These are phyloP conservation scores for Populus tremula DNA, from an alignment of 345 rosid species.

Conservation along the genomic window DNA sequence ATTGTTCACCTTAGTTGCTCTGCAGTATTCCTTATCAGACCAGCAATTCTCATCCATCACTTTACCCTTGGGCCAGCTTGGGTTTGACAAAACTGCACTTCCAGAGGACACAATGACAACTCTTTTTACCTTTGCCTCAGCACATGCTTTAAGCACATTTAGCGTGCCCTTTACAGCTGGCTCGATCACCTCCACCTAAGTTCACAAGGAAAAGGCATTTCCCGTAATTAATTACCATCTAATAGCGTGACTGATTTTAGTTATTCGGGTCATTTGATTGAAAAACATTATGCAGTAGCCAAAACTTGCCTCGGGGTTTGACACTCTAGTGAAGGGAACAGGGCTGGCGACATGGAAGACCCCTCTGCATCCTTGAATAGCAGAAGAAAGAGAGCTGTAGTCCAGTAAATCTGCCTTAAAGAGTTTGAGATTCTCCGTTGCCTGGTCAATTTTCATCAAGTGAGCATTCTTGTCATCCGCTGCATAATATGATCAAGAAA, in stretches of 20 bases:
- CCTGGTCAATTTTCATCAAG: constrained; percentile 46
- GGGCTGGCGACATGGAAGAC: constrained; percentile 61
- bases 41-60: constrained; percentile 54
- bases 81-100: constrained; percentile 46
- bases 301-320: constrained; percentile 34
- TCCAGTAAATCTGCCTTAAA: constrained; percentile 49
- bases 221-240: not conserved
- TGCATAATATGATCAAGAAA: not conserved
- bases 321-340: constrained; percentile 41
- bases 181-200: constrained; percentile 53
- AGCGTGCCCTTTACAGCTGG: constrained; percentile 70
- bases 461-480: constrained; percentile 31
- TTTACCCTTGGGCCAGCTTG: constrained; percentile 50
- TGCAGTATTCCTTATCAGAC: constrained; percentile 60
- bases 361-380: not conserved
- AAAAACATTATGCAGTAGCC: not conserved
- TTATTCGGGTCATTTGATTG: not conserved
- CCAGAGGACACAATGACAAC: constrained; percentile 62
- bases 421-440: constrained; percentile 56
- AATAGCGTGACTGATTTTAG: not conserved
- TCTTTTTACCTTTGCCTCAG: constrained; percentile 51
- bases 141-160: constrained; percentile 60
- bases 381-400: not conserved
- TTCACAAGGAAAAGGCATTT: not conserved
- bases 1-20: constrained; percentile 37